phyloP scores from a whole-genome alignment of 2,329 filamentous ascomycete genomes.

The Calonectria naviculata region DNA sequence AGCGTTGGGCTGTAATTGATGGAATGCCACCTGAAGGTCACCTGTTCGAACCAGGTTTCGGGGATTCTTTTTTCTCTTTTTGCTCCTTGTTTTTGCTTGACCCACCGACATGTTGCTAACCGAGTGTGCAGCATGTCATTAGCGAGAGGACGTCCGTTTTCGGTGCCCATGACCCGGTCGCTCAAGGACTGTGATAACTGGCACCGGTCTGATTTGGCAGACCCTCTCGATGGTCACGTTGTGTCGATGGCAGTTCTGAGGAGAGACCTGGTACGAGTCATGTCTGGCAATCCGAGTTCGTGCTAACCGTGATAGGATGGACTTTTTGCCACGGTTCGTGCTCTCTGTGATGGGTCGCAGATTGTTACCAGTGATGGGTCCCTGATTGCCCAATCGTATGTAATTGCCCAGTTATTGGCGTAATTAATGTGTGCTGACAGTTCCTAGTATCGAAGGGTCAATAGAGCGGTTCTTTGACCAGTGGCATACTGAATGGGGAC shows the following conservation, averaged over 20 bases:
- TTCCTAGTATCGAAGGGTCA: constrained; percentile 61
- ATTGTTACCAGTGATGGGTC: constrained; percentile 60
- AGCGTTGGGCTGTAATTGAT: constrained; percentile 9
- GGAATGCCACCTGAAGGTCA: constrained; percentile 7
- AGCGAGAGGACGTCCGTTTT: constrained; percentile 75
- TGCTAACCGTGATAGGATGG: constrained; percentile 54
- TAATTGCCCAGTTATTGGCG: not conserved
- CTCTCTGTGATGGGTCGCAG: constrained; percentile 69
- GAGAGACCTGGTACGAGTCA: constrained; percentile 67
- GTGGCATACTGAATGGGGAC: constrained; percentile 73
- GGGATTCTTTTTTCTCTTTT: constrained; percentile 3
- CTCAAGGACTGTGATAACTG: constrained; percentile 76
- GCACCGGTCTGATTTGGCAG: constrained; percentile 72
- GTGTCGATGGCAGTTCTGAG: constrained; percentile 78
- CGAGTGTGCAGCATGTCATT: constrained; percentile 65
- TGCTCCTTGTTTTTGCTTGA: not conserved
- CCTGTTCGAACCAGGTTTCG: constrained; percentile 9
- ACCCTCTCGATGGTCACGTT: constrained; percentile 76
- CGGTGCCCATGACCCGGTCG: constrained; percentile 73
- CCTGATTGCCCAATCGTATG: constrained; percentile 64
- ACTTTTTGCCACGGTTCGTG: constrained; percentile 67
- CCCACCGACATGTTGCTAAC: not conserved
- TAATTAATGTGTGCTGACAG: constrained; percentile 25
- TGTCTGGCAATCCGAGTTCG: not conserved
- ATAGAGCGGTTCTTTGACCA: constrained; percentile 75